Evolutionary conservation across 257 asterid genomes (phyloP), one percentile per base, ranked within the genome.

Genomic region (Fraxinus quadrangulata): DNA sequence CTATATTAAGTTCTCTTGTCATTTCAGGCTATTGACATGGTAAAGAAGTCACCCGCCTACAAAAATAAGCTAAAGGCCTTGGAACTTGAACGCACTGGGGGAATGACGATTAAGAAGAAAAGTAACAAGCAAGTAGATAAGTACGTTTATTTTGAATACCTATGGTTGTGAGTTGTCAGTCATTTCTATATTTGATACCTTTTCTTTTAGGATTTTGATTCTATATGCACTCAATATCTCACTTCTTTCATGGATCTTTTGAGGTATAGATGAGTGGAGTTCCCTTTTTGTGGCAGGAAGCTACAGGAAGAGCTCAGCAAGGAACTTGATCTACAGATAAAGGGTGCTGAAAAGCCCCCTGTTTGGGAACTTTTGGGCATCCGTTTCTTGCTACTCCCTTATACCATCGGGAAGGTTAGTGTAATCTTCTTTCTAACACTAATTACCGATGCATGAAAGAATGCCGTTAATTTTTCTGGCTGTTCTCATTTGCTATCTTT

Each of bases 61-160:
- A 92, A 92, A 81, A 96, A 96, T 84, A 92, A 90, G 97, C 89
- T 96, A 51, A 91, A 89, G 81, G 99, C 97, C 26, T 67, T 93
- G 89, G 98, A 96, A 84, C 89, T 92, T 75, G 98, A 96, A 83
- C 96, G 97, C 83, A 90, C 88, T 76, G 99, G 99, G 71, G 97
- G 94, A 67, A 79, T 80, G 80, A 84, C 97, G 30, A 92, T 80
- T 80, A 92, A 84, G 90, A 96, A 91, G 90, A 96, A 92, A 96
- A 77, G 87, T 63, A 85, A 78, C 89, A 93, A 93, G 85, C 96
- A 83, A 78, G 86, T 83, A 75, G 86, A 88, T 91, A 92, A 89
- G 99, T 93, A 90, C 71, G 94, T 45, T 70, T n/a, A 30, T 31
- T 9, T 71, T 73, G 84, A 37, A 71, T 70, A 19, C 26, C 2